Base-by-base conservation (phyloP, 202 grass and related monocot species). In the Bolboschoenoplectus hybrid region DNA sequence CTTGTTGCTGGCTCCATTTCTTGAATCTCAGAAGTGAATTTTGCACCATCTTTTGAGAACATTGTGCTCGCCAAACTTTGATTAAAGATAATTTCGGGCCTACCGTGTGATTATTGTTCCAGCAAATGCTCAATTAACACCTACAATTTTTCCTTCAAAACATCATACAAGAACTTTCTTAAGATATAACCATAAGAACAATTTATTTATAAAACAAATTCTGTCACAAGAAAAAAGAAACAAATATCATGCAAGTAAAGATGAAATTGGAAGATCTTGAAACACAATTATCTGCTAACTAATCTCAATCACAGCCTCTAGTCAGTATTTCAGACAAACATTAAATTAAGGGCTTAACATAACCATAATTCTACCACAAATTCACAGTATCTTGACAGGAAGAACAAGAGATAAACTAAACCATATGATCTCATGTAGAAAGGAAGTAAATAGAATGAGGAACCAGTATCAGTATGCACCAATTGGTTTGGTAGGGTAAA, bases 11-110 rank as follows among this genome's bases (percentile, higher is more conserved):
- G 17, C 41, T 63, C 88, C 17, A 14, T 55, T 77, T 92, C 88
- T 53, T 90, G 79, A 73, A 92, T 90, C 80, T 90, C 91, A 34
- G 47, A 45, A 63, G 60, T 53, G 66, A 34, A 34, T 70, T 92
- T 88, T 39, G 49, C 57, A 61, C 73, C 49, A 67, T 67, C 76
- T 34, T 26, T 82, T 10, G 79, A 53, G 70, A 80, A 73, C 88
- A 89, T 88, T 71, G 38, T 74, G 38, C 47, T 61, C 14, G 40
- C 13, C 36, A 80, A 80, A 86, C 12, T 86, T 52, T 26, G 12
- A 51, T 67, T 20, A 38, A 57, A 81, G 3, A 52, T 16, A 39
- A 49, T 47, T 49, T 39, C 39, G 58, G 52, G 75, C 35, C 53
- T 58, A 36, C 34, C 7, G 58, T 10, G 14, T 79, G 3, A 40